Conservation (phyloP, 73 alveolate genomes). For the Effrenium voratum region DNA sequence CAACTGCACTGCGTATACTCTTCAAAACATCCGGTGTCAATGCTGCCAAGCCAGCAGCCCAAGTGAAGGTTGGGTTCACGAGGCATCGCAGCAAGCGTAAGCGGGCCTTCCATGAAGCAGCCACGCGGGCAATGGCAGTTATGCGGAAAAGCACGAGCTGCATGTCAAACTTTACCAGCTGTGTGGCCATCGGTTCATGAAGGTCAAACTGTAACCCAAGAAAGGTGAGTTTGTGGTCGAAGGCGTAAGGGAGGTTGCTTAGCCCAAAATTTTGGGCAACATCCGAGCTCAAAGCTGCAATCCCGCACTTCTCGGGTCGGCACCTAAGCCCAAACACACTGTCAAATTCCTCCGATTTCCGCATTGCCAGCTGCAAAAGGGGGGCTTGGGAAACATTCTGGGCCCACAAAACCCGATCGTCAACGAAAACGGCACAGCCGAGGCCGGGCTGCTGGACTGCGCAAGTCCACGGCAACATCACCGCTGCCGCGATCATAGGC, state of each 20-base stretch:
- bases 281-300: not conserved
- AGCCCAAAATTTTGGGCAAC: not conserved
- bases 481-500: not conserved
- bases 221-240: not conserved
- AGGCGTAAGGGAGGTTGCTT: not conserved
- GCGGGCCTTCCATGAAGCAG: not conserved
- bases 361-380: not conserved
- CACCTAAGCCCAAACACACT: not conserved
- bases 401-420: not conserved
- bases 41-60: constrained; percentile 8
- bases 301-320: not conserved
- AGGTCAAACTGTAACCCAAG: not conserved
- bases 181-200: not conserved
- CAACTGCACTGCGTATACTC: not conserved
- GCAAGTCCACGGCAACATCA: not conserved
- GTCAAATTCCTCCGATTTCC: not conserved
- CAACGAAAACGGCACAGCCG: not conserved
- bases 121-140: not conserved
- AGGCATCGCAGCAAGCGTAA: not conserved
- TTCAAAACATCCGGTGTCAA: not conserved
- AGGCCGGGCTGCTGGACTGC: not conserved
- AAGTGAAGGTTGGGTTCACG: not conserved
- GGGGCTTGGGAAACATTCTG: not conserved
- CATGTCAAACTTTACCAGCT: not conserved
- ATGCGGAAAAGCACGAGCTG: not conserved